Evolutionary conservation across 2,329 filamentous ascomycete genomes (phyloP).

Genomic region (Alternaria metachromatica): DNA sequence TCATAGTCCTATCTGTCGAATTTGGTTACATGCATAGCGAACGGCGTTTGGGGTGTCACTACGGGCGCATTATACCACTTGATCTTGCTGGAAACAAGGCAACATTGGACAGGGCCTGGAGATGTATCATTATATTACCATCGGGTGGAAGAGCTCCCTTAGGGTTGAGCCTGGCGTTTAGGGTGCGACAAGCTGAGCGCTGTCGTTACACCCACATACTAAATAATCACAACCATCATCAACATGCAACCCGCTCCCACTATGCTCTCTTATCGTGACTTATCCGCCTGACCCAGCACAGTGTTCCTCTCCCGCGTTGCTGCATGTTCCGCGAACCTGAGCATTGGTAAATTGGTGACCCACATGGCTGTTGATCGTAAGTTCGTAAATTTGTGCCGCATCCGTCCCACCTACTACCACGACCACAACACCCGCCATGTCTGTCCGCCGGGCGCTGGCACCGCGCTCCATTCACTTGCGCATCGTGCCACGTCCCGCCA

Average conservation of each 20-base stretch:
- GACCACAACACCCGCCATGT: slow-evolving; percentile 30
- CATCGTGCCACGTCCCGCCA: slow-evolving; percentile 55
- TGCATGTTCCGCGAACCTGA: slow-evolving; percentile 20
- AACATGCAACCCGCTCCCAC: not conserved
- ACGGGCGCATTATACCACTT: slow-evolving; percentile 37
- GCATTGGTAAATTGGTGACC: slow-evolving; percentile 28
- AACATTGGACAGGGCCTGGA: slow-evolving; percentile 1
- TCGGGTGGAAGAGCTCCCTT: slow-evolving; percentile 31
- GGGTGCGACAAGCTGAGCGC: slow-evolving; percentile 16
- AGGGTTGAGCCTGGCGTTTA: slow-evolving; percentile 44
- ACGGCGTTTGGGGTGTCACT: slow-evolving; percentile 33
- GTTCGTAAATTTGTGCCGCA: not conserved
- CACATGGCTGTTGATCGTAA: slow-evolving; percentile 21
- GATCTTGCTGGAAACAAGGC: slow-evolving; percentile 12
- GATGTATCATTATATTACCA: not conserved
- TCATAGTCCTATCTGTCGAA: slow-evolving; percentile 14
- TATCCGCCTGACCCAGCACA: slow-evolving; percentile 18
- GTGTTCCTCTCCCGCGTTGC: slow-evolving; percentile 25
- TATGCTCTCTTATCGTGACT: not conserved
- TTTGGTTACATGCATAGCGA: slow-evolving; percentile 37
- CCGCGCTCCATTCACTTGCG: slow-evolving; percentile 55
- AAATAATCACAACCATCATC: slow-evolving; percentile 19
- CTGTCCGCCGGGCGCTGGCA: slow-evolving; percentile 40
- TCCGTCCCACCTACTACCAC: slow-evolving; percentile 2
- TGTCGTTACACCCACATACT: slow-evolving; percentile 19